These are phyloP conservation scores for Pleochaeta shiraiana DNA, from an alignment of 2,329 filamentous ascomycete species.

Conservation along the genomic window DNA sequence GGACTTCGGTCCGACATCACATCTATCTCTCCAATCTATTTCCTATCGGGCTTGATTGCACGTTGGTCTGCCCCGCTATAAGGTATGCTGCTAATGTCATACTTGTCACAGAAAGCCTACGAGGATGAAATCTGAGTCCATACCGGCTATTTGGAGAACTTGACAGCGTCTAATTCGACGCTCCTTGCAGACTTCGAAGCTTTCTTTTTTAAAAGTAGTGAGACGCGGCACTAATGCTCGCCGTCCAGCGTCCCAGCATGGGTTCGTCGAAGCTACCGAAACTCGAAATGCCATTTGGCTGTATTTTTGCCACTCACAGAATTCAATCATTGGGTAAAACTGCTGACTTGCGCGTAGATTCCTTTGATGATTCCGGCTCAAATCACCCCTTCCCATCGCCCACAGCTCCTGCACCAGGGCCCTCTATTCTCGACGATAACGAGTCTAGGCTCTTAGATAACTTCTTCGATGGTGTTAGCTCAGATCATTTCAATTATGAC, in stretches of 20 bases:
- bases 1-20: not conserved
- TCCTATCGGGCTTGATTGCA: not conserved
- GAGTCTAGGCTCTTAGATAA: slow-evolving; percentile 34
- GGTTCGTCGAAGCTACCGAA: slow-evolving; percentile 34
- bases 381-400: slow-evolving; percentile 28
- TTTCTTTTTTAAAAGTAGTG: not conserved
- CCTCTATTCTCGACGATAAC: slow-evolving; percentile 39
- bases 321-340: not conserved
- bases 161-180: not conserved
- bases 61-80: not conserved
- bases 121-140: not conserved
- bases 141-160: not conserved
- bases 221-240: slow-evolving; percentile 30
- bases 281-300: slow-evolving; percentile 40
- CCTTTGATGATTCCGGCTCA: slow-evolving; percentile 22
- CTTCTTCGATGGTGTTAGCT: slow-evolving; percentile 33
- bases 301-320: slow-evolving; percentile 25
- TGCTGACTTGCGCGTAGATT: slow-evolving; percentile 20
- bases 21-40: not conserved
- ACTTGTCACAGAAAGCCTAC: not conserved
- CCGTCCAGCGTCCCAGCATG: slow-evolving; percentile 33
- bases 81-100: not conserved
- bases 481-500: slow-evolving; percentile 27
- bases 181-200: not conserved
- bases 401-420: slow-evolving; percentile 40